A percentile compares a stretch with the other conserved stretches of the same genome.
Conservation (phyloP, 768 basidiomycete species). For the Leucocoprinus leucothites region DNA sequence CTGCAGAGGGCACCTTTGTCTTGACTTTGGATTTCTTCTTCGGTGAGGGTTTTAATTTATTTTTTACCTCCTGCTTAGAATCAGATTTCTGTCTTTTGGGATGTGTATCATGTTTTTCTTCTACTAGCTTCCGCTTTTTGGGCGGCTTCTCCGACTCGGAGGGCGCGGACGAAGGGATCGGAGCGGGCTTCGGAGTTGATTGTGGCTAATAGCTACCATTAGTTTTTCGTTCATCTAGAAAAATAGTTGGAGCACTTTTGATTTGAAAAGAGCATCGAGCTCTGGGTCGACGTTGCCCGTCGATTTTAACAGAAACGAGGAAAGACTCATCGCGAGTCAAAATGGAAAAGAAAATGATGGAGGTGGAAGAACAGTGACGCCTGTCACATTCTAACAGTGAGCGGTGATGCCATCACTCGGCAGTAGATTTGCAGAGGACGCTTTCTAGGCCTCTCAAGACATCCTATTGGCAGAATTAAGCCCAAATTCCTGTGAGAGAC, state of each 20-base stretch:
- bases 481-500: too few relatives aligned
- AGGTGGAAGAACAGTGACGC: not conserved
- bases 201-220: too few relatives aligned
- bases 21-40: constrained; percentile 7
- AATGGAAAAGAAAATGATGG: not conserved
- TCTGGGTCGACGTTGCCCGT: constrained; percentile 49
- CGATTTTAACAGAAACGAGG: constrained; percentile 47
- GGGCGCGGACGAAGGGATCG: not conserved
- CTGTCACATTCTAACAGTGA: too few relatives aligned
- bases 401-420: not conserved
- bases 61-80: constrained; percentile 9
- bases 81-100: constrained; percentile 18
- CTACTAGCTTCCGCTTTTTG: constrained; percentile 32
- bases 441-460: not conserved
- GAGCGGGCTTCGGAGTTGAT: constrained; percentile 19
- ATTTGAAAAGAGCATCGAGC: constrained; percentile 60
- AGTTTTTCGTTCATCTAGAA: not conserved
- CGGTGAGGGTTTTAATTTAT: constrained; percentile 9
- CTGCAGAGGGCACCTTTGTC: constrained; percentile 2
- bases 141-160: not conserved
- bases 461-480: not conserved
- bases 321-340: constrained; percentile 44
- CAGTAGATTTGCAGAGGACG: not conserved
- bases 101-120: constrained; percentile 3
- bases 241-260: constrained; percentile 40